Base-by-base conservation (phyloP, 306 rosid genomes). In the Malus orientalis region DNA sequence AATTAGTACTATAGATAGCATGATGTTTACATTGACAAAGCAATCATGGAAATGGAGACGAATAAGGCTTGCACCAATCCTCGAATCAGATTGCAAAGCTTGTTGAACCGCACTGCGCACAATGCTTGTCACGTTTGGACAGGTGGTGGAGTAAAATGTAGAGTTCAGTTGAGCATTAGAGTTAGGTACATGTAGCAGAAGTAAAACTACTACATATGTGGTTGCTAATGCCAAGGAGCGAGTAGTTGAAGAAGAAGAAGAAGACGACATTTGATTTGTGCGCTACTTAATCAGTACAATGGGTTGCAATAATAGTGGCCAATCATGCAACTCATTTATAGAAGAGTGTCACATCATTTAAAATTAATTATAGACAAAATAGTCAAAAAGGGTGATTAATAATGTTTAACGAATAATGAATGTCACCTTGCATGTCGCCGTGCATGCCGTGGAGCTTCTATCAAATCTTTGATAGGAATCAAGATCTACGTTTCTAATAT, bases 41-140 rank as follows among this genome's bases (percentile, higher is more conserved):
- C 96, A 88, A 67, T 90, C 90, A 8, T 88, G 96, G 53, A 90
- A 90, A 72, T 88, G 96, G 20, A 90, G 90, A 3, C 91, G 91
- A 78, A 42, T 30, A 68, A 90, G 82, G 87, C 93, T 90, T 13
- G 93, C 96, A 9, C 79, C 87, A 38, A 88, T 85, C 13, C 93
- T 77, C 10, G 88, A 27, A 74, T 90, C 91, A 23, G 93, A 88
- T 58, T 82, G 85, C 44, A 86, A 78, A 75, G 93, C 92, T 4
- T 78, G 81, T 75, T 79, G 87, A 65, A 90, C 80, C 2, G 25
- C 87, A n/a, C 19, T 81, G 3, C 85, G 55, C 5, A 90, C 91
- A 0, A 87, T 88, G 70, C 45, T 53, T 18, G 93, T 83, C 44
- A 80, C 96, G 54, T 90, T 90, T 3, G 93, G 81, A 76, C 93